Percentiles rank a stretch among this genome's conserved stretches.
phyloP scores from a whole-genome alignment of 257 asterid species.

The Solanum dulcamara region DNA sequence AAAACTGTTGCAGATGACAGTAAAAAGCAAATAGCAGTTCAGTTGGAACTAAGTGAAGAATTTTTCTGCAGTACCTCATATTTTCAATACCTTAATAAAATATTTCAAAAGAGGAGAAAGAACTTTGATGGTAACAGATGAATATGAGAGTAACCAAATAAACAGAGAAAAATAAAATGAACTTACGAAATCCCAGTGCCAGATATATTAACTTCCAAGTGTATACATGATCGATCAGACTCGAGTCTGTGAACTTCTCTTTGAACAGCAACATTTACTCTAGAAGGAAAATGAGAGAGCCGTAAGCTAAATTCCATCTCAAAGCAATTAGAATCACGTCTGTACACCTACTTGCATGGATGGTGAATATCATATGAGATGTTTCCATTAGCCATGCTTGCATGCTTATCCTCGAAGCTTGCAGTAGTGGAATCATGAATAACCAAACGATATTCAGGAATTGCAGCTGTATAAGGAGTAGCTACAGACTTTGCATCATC shows the following conservation, averaged over 20 bases:
- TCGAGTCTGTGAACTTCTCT: constrained; percentile 58
- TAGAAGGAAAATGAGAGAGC: constrained; percentile 11
- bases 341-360: constrained; percentile 48
- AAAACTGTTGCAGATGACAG: not conserved
- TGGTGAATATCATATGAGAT: constrained; percentile 52
- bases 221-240: constrained; percentile 79
- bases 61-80: not conserved
- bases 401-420: constrained; percentile 22
- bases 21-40: not conserved
- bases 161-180: not conserved
- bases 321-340: not conserved
- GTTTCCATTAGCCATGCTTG: constrained; percentile 38
- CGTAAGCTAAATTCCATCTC: not conserved
- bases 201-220: constrained; percentile 53
- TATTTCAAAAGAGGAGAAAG: no score
- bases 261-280: constrained; percentile 61
- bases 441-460: constrained; percentile 46
- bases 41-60: not conserved
- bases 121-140: not conserved
- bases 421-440: constrained; percentile 25
- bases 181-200: constrained; percentile 49
- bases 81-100: not conserved
- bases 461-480: constrained; percentile 58
- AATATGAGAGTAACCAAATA: not conserved
- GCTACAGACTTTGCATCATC: constrained; percentile 30